phyloP scores from a whole-genome alignment of 345 rosid genomes.

The Lumnitzera littorea region DNA sequence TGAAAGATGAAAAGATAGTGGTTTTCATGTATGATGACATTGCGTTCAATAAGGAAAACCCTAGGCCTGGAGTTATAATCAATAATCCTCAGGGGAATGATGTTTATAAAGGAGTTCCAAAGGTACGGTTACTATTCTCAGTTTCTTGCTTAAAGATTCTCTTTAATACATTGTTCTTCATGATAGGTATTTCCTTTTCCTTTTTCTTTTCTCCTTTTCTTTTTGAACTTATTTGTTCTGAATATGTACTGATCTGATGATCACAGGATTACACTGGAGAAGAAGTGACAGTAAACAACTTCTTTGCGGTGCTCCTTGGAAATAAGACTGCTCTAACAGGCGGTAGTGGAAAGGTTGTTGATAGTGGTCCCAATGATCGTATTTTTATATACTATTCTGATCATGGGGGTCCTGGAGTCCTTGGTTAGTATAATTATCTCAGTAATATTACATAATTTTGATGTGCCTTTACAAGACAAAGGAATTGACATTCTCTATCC shows the following conservation, averaged over 20 bases:
- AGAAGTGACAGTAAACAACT: constrained; percentile 59
- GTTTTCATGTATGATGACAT: constrained; percentile 46
- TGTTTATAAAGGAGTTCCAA: constrained; percentile 38
- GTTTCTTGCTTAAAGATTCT: background rate
- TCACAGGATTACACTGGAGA: constrained; percentile 81
- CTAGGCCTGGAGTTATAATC: constrained; percentile 33
- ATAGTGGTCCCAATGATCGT: constrained; percentile 89
- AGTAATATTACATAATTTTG: background rate
- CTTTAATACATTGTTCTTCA: background rate
- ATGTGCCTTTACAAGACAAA: too few species aligned
- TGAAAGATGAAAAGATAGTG: constrained; percentile 36
- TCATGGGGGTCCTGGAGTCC: constrained; percentile 92
- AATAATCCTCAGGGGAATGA: constrained; percentile 28
- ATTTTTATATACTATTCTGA: constrained; percentile 72
- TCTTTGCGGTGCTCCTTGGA: constrained; percentile 78
- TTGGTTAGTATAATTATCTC: constrained; percentile 44
- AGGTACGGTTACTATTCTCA: constrained; percentile 11
- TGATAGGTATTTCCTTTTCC: background rate
- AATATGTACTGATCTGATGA: too few species aligned
- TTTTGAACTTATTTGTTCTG: constrained; percentile 8
- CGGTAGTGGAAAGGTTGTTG: constrained; percentile 83
- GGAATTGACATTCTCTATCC: too few species aligned
- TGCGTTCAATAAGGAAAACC: constrained; percentile 29
- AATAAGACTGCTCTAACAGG: constrained; percentile 65
- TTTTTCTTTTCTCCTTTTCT: background rate